Base-by-base conservation (phyloP, 2,329 filamentous ascomycete species). In the Sclerotinia trifoliorum region DNA sequence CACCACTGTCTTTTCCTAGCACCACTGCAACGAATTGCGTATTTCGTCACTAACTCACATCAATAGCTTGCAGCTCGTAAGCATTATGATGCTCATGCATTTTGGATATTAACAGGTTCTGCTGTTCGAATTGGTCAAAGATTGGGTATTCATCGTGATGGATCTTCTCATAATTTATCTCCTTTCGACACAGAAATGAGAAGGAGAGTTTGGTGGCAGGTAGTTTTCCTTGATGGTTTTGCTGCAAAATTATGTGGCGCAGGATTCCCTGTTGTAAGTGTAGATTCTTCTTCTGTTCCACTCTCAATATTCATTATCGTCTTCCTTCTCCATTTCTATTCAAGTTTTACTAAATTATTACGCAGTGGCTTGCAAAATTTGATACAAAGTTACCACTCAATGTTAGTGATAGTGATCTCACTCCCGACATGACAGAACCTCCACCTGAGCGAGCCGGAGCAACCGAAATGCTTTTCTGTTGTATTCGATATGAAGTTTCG, bases 151-250 rank as follows among this genome's bases (percentile, higher is more conserved):
- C 83, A 85, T 72, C 78, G 80, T 8, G 83, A 85, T 58, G 73
- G 74, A n/a, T 71, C 72, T 44, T 71, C 68, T 39, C 71, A 73
- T 72, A 80, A 79, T 5, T 77, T 77, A 11, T 74, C 74, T 3
- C 81, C 84, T 0, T 90, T 86, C 69, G 83, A 89, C 69, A 82
- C 83, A 2, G 85, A 89, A 76, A 83, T 89, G 77, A 82, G 87
- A 42, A 82, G 88, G 24, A 82, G 88, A 2, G 77, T 89, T 0
- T 90, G 87, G 84, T 86, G 85, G 79, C 85, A 88, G 70, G 81
- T 90, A 24, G 78, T 88, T 44, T 82, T 87, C n/a, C 80, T 89
- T 1, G 88, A 90, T 72, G 80, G 85, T 19, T 83, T 83, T 26
- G 82, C 82, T 2, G 82, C 84, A 21, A 85, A 87, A 72, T 81